A percentile compares a stretch with the other conserved stretches of the same genome.
Conservation (phyloP, 345 rosid species). For the Lumnitzera racemosa region DNA sequence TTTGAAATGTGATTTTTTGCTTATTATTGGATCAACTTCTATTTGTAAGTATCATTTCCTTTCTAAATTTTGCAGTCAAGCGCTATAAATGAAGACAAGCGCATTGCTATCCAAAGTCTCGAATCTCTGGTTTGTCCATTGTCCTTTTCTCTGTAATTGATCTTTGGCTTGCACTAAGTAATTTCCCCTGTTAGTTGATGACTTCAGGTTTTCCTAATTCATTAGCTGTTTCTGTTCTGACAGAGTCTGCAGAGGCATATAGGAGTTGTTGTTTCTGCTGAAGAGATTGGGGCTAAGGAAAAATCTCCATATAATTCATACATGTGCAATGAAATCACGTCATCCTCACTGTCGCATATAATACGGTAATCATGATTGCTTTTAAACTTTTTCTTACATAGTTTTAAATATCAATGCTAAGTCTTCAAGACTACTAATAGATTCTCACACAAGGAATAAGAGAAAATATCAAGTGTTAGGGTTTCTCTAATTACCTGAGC, state of each 20-base stretch:
- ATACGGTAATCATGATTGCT: slow-evolving; percentile 47
- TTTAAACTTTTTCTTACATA: neutral
- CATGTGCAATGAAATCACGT: slow-evolving; percentile 56
- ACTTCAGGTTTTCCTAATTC: neutral
- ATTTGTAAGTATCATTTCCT: slow-evolving; percentile 9
- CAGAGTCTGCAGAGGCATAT: slow-evolving; percentile 62
- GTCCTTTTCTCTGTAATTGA: slow-evolving; percentile 10
- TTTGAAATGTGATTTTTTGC: neutral
- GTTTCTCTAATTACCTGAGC: too few relatives aligned
- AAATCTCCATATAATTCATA: slow-evolving; percentile 72
- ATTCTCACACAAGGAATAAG: too few relatives aligned
- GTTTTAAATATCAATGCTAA: too few relatives aligned
- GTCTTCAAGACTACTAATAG: too few relatives aligned
- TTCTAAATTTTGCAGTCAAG: slow-evolving; percentile 46
- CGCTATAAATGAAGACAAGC: slow-evolving; percentile 53
- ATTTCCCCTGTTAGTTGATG: neutral
- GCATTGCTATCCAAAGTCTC: slow-evolving; percentile 61
- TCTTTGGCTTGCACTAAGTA: neutral
- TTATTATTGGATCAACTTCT: neutral
- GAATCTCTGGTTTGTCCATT: slow-evolving; percentile 45
- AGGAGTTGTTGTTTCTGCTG: slow-evolving; percentile 68
- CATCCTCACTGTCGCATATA: slow-evolving; percentile 62
- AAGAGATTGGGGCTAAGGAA: slow-evolving; percentile 84
- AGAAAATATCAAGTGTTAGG: too few relatives aligned
- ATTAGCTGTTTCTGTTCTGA: slow-evolving; percentile 11